Conservation (phyloP, 208 protist genomes). For the Leishmania braziliensis region DNA sequence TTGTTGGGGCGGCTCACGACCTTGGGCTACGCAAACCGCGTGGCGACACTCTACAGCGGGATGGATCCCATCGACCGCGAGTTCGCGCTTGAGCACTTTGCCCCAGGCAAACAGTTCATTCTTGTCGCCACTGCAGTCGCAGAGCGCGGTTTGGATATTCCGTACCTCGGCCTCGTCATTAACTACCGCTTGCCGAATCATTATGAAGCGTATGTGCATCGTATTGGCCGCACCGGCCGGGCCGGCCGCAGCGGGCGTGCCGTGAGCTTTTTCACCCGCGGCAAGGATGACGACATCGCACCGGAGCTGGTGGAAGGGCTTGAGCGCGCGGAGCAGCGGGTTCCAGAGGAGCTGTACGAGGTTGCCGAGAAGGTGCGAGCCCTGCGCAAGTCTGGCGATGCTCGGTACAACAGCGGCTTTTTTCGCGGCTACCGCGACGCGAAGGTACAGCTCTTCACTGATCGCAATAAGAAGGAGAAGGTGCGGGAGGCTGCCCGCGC, state of each 20-base stretch:
- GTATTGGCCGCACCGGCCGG: conserved; percentile 94
- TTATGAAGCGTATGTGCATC: conserved; percentile 98
- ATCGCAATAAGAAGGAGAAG: conserved; percentile 67
- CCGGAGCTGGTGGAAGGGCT: conserved; percentile 82
- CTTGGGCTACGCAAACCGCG: conserved; percentile 78
- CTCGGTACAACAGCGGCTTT: conserved; percentile 65
- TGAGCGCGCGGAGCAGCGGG: conserved; percentile 68
- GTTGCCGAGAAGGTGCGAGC: conserved; percentile 64
- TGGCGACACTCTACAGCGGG: conserved; percentile 86
- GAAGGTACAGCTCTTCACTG: conserved; percentile 55
- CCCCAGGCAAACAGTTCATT: conserved; percentile 83
- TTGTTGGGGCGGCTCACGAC: conserved; percentile 77
- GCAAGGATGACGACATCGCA: conserved; percentile 81
- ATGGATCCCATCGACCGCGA: conserved; percentile 93
- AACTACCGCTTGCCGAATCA: conserved; percentile 99
- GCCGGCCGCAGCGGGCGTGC: conserved; percentile 80
- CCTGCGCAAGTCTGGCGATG: conserved; percentile 70
- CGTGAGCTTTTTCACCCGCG: conserved; percentile 86
- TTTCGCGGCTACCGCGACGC: conserved; percentile 77
- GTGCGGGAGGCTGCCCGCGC: conserved; percentile 65
- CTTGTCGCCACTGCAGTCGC: conserved; percentile 90
- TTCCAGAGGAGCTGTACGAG: conserved; percentile 86
- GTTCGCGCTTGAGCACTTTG: conserved; percentile 89
- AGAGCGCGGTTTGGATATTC: conserved; percentile 97
- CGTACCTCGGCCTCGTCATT: conserved; percentile 98